Base-by-base conservation (phyloP, 352 stramenopile genomes). In the Plasmopara halstedii region DNA sequence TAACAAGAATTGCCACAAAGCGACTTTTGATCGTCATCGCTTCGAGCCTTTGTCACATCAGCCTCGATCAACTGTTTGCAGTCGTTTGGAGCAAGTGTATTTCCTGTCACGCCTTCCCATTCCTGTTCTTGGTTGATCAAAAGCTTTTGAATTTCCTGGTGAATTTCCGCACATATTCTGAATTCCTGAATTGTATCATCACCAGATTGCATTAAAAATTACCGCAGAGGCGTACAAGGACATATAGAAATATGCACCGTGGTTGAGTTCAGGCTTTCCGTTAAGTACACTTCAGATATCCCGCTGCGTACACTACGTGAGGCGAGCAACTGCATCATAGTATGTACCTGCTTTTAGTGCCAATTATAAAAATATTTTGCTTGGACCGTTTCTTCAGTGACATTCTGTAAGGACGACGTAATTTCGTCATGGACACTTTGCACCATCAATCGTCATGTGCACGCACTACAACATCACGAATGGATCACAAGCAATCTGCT, bases 1-100 rank as follows among this genome's bases (percentile, higher is more conserved):
- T 70, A 91, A 50, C 77, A 91, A 25, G 60, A 51, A 50, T 89
- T 88, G 13, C 53, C 56, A 51, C 80, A 89, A 2, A 89, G 43
- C 0, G 58, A 53, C 27, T 73, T 57, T 43, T 91, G 80, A 2
- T 64, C 69, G 18, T 81, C 61, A n/a, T 88, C 71, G 4, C 40
- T 67, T 41, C 69, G 68, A 21, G 56, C 53, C 33, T 59, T 47
- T 51, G 88, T 62, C 22, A 88, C 58, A 46, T 83, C 81, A 48
- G 73, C 60, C 1, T 70, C 38, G 0, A 83, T 58, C 14, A 91
- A 55, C 25, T 58, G 37, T 25, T 83, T 87, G 64, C 80, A 91
- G 42, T 67, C 65, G 42, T 74, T 87, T 6, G 56, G 35, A 9
- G 70, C 35, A 14, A 86, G 36, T 4, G 46, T 56, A 21, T 69